A percentile compares a stretch with the other conserved stretches of the same genome.
Conservation (phyloP, 169 alveolate species). For the Babesia gibsoni region DNA sequence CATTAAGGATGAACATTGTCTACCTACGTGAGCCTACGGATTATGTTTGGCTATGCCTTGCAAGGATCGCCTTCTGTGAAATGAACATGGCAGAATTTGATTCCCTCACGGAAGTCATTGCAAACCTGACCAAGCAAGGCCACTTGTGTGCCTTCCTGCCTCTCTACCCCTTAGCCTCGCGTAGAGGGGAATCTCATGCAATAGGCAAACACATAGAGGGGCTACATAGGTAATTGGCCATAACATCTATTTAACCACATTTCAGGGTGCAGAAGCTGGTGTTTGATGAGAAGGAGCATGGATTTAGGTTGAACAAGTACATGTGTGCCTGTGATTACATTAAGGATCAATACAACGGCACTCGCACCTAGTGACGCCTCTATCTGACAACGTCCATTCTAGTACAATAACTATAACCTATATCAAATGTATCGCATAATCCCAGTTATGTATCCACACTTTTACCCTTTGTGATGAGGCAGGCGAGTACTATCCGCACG, state of each 20-base stretch:
- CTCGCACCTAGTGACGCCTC: no score
- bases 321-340: not conserved
- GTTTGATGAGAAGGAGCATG: not conserved
- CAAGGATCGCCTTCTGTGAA: conserved; percentile 11
- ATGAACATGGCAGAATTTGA: conserved; percentile 35
- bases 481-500: not conserved
- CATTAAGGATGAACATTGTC: conserved; percentile 3
- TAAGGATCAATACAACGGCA: conserved; percentile 1
- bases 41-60: conserved; percentile 20
- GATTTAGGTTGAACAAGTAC: not conserved
- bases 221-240: not conserved
- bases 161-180: conserved; percentile 13
- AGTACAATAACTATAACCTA: no score
- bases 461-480: no score
- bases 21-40: conserved; percentile 20
- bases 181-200: conserved; percentile 16
- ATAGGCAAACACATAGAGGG: not conserved
- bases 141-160: conserved; percentile 25
- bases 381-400: no score
- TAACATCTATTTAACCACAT: not conserved
- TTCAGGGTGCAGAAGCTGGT: conserved; percentile 12
- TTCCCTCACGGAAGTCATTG: conserved; percentile 25
- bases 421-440: no score
- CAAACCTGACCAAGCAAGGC: conserved; percentile 12
- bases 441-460: no score